Evolutionary conservation across 495 filamentous ascomycete genomes (phyloP), one percentile per base, ranked within the genome.

Genomic region (Tetracladium marchalianum): DNA sequence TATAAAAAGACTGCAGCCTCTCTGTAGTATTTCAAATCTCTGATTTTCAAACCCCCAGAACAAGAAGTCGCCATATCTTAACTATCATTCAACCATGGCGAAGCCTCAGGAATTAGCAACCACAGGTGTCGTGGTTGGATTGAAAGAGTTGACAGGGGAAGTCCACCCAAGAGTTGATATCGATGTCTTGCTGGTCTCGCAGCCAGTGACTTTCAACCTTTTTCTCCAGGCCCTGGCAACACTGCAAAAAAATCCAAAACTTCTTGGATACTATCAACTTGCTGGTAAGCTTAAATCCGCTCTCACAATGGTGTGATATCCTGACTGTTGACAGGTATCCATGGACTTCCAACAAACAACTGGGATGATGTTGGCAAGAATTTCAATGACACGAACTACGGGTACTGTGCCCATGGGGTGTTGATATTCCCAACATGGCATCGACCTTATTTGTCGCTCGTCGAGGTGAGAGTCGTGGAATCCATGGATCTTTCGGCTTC

Each of bases 101-200:
- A 27, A 27, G 3, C 3, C 22, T 27, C 22, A 27, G 22, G 22
- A 27, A 27, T 3, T 27, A 27, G 22, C 22, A 27, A 7, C 22
- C 22, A 27, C 22, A 3, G 63, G 31, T 68, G 54, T 0, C 66
- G 65, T 22, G 55, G 17, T 48, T 60, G 65, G 39, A 60, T 53
- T 16, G 49, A 53, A 15, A 46, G 41, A 31, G 22, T 12, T 17
- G 52, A 27, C 22, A 27, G 22, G 22, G 7, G 22, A 39, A 11
- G 37, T 39, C 2, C 10, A 11, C 37, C 37, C 37, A 39, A 13
- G 37, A 39, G 10, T 39, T 15, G 37, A 39, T 18, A 39, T 39
- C 16, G 37, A 39, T 18, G 37, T 39, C 13, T 18, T 39, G 37
- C 37, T 39, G 3, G 13, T 39, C 13, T 17, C 15, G 9, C 4